These are phyloP conservation scores for Porcisia deanei DNA, from an alignment of 208 protist genomes.

Conservation along the genomic window DNA sequence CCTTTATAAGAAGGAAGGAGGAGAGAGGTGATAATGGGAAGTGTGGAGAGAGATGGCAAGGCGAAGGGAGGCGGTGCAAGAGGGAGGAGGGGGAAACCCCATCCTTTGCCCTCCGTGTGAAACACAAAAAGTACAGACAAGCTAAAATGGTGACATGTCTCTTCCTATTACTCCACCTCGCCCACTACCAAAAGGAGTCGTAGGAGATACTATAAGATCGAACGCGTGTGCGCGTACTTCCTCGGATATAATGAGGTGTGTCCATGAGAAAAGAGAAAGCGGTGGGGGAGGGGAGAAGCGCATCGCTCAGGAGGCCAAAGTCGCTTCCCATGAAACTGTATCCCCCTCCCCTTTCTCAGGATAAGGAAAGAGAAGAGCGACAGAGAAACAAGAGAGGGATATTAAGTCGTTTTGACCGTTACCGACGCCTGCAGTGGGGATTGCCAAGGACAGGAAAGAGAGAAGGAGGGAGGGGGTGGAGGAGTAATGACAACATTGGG, in stretches of 20 bases:
- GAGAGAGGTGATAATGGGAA: background rate
- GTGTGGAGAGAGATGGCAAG: background rate
- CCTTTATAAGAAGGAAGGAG: background rate
- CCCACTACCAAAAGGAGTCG: background rate
- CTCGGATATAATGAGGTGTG: background rate
- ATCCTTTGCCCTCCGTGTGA: background rate
- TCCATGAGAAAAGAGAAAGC: background rate
- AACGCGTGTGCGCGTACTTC: background rate
- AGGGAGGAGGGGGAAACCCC: background rate
- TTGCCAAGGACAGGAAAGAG: background rate
- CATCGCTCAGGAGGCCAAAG: background rate
- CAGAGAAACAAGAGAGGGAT: background rate
- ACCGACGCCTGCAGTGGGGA: background rate
- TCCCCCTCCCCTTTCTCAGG: background rate
- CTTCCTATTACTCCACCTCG: background rate
- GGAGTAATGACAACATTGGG: background rate
- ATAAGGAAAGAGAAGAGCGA: conserved; percentile 10
- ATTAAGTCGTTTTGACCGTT: background rate
- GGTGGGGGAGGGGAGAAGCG: background rate
- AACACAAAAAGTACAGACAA: background rate
- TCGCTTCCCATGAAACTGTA: conserved; percentile 2
- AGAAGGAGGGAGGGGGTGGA: background rate
- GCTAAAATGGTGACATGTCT: background rate
- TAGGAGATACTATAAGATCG: background rate
- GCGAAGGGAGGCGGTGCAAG: background rate